phyloP scores from a whole-genome alignment of 306 rosid species.

The Nissolia schottii region DNA sequence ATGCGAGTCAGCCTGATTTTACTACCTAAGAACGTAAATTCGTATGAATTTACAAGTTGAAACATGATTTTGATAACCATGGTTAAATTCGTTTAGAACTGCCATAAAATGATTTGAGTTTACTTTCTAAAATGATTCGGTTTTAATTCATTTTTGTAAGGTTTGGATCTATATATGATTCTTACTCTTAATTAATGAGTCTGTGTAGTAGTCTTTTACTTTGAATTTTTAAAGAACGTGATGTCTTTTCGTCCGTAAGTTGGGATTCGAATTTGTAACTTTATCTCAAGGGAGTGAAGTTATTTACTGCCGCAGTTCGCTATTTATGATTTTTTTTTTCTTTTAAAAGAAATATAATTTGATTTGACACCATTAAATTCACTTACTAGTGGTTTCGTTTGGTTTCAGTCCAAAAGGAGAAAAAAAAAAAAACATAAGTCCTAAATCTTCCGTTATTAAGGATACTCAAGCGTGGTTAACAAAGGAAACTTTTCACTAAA shows the following conservation, averaged over 20 bases:
- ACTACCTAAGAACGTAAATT: no score
- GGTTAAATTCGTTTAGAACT: neutral
- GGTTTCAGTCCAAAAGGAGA: neutral
- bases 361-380: neutral
- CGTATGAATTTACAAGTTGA: no score
- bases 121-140: neutral
- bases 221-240: neutral
- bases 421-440: neutral
- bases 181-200: neutral
- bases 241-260: neutral
- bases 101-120: neutral
- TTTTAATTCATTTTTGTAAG: neutral
- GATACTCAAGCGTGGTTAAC: neutral
- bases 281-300: neutral
- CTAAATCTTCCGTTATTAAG: neutral
- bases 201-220: neutral
- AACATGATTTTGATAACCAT: no score
- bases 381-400: neutral
- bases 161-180: neutral
- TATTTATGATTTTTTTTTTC: no score
- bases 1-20: no score
- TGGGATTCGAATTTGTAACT: neutral
- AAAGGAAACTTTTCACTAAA: neutral
- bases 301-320: neutral
- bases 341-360: no score